Percentiles rank a stretch among this genome's conserved stretches.
Conservation (phyloP, 2,329 filamentous ascomycete genomes). For the Gyromitra esculenta region DNA sequence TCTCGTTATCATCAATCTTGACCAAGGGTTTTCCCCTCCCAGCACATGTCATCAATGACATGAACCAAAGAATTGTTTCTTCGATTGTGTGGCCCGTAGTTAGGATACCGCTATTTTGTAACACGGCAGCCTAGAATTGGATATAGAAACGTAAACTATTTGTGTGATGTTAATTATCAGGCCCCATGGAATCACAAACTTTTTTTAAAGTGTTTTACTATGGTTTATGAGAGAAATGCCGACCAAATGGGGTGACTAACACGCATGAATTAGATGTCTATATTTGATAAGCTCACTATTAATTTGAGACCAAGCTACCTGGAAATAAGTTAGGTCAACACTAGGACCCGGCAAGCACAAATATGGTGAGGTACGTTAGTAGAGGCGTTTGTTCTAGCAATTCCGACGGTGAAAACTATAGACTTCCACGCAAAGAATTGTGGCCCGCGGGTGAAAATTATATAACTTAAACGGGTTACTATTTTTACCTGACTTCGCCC, state of each 20-base stretch:
- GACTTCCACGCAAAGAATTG: conserved; percentile 66
- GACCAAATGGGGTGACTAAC: conserved; percentile 71
- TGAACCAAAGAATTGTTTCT: conserved; percentile 67
- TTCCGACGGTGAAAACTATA: background rate
- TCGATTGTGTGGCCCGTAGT: conserved; percentile 66
- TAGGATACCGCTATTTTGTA: conserved; percentile 68
- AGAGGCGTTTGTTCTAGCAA: background rate
- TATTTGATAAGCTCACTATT: background rate
- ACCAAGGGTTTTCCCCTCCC: conserved; percentile 72
- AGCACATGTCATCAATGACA: conserved; percentile 65
- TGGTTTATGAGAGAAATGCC: conserved; percentile 69
- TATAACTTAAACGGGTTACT: conserved; percentile 36
- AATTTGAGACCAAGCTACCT: conserved; percentile 59
- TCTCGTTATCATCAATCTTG: conserved; percentile 75
- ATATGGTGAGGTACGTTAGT: background rate
- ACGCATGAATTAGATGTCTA: background rate
- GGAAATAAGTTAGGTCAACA: conserved; percentile 69
- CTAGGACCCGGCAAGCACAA: conserved; percentile 62
- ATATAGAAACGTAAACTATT: background rate
- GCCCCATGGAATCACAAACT: conserved; percentile 18
- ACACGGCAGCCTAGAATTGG: conserved; percentile 62
- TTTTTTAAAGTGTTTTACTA: conserved; percentile 66
- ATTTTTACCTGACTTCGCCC: conserved; percentile 32
- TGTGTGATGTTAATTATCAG: background rate
- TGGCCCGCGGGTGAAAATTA: conserved; percentile 63